Base-by-base conservation (phyloP, 805 yeast genomes). In the Candida vaughaniae region DNA sequence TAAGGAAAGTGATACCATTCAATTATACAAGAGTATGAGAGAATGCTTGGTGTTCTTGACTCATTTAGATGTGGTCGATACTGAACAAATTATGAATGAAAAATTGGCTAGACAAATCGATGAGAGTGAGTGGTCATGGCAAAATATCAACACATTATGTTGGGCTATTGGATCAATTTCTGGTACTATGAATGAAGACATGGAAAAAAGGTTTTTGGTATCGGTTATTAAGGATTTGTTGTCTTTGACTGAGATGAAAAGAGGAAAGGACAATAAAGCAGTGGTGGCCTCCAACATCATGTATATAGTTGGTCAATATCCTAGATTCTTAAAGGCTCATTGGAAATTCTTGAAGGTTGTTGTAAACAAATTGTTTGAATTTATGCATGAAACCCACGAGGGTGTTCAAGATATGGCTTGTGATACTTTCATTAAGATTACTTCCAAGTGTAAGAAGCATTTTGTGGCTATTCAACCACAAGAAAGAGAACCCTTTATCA, bases 371-470 rank as follows among this genome's bases (percentile, higher is more conserved):
- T 74, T 93, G 53, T 93, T 93, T 62, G 99, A 93, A 62, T 93
- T 93, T 56, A 93, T 93, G 99, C 98, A 93, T 69, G 99, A 93
- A 73, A 89, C 97, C n/a, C 99, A 93, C 64, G 99, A 91, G 64
- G 99, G 99, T 69, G 99, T 93, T 44, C 99, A 93, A 68, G 99
- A 93, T 64, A 93, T 93, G 99, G 99, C 99, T 6, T 93, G 99
- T 71, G 99, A 93, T 63, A 93, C 99, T 1, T 93, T 93, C 58
- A 91, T 91, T 58, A 93, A 93, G 62, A 93, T 93, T 60, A 87
- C 96, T 16, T 82, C 79, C 49, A 93, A 93, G 66, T 93, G 99
- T 75, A 90, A 89, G 64, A 81, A 90, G 48, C 97, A 91, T 63
- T 93, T 93, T 63, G 95, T 91, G 27, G 83, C 85, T 33, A 82